These are phyloP conservation scores for Hypoxylon sp. DNA, from an alignment of 2,329 filamentous ascomycete species.

Conservation along the genomic window DNA sequence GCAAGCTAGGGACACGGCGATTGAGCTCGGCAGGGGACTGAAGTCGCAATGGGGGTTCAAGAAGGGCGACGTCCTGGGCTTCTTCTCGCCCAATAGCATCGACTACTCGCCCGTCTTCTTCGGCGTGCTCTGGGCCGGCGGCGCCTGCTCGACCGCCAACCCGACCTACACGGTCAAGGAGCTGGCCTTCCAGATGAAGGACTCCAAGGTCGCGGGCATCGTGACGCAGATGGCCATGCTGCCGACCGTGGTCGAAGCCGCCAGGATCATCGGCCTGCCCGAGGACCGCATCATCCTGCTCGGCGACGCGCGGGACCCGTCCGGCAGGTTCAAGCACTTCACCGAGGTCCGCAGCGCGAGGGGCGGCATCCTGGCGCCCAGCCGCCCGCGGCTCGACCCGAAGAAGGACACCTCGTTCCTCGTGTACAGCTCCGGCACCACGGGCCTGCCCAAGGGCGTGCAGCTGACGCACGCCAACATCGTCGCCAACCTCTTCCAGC, in stretches of 20 bases:
- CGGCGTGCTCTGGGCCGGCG: slow-evolving; percentile 86
- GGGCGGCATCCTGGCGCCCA: slow-evolving; percentile 4
- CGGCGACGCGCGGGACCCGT: slow-evolving; percentile 73
- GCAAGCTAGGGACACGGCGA: slow-evolving; percentile 72
- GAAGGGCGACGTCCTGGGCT: slow-evolving; percentile 83
- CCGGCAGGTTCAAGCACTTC: slow-evolving; percentile 75
- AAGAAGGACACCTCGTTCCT: slow-evolving; percentile 83
- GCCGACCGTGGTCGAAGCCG: slow-evolving; percentile 73
- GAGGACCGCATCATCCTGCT: slow-evolving; percentile 80
- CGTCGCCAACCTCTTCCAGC: slow-evolving; percentile 76
- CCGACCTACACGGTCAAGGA: slow-evolving; percentile 87
- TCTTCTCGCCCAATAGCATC: slow-evolving; percentile 88
- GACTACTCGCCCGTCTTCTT: slow-evolving; percentile 83
- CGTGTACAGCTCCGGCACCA: slow-evolving; percentile 91
- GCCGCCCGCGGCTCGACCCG: slow-evolving; percentile 73
- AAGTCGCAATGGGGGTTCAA: slow-evolving; percentile 80
- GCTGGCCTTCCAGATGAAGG: slow-evolving; percentile 84
- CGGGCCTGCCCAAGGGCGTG: slow-evolving; percentile 91
- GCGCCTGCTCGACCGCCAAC: slow-evolving; percentile 85
- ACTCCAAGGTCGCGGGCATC: slow-evolving; percentile 79
- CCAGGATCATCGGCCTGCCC: slow-evolving; percentile 75
- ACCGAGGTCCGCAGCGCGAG: slow-evolving; percentile 74
- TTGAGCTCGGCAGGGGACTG: slow-evolving; percentile 84
- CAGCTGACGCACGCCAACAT: slow-evolving; percentile 88
- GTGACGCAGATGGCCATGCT: slow-evolving; percentile 79